phyloP scores from a whole-genome alignment of 306 rosid genomes.

The Prosopis cineraria region DNA sequence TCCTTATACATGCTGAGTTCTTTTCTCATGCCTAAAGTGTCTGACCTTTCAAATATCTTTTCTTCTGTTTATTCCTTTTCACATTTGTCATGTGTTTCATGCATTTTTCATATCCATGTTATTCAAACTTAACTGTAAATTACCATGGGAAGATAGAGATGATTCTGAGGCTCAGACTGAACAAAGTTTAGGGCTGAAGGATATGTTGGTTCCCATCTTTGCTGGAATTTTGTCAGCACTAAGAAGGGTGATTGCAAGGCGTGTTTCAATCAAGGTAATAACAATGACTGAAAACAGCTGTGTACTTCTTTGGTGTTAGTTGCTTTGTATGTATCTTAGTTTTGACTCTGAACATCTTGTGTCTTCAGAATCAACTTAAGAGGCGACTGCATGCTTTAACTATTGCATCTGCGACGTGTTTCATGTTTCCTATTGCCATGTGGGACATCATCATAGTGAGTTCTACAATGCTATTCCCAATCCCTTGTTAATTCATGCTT shows the following conservation, averaged over 20 bases:
- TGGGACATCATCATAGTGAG: conserved; percentile 93
- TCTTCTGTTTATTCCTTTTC: conserved; percentile 17
- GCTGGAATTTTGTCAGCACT: conserved; percentile 91
- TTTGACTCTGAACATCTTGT: conserved; percentile 34
- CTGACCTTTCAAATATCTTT: conserved; percentile 13
- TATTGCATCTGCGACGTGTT: conserved; percentile 94
- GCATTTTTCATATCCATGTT: conserved; percentile 21
- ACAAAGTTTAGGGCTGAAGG: conserved; percentile 68
- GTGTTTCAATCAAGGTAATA: conserved; percentile 91
- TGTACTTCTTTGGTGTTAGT: conserved; percentile 23
- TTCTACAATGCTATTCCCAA: conserved; percentile 19
- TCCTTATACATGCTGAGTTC: conserved; percentile 51
- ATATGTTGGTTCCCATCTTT: conserved; percentile 73
- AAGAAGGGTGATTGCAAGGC: conserved; percentile 94
- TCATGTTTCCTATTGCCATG: conserved; percentile 97
- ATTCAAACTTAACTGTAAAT: conserved; percentile 68
- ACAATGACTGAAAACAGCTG: conserved; percentile 30
- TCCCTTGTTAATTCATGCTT: conserved; percentile 26
- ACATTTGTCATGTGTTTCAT: conserved; percentile 15
- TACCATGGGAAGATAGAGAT: conserved; percentile 77
- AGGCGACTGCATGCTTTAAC: conserved; percentile 93
- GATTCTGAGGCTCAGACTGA: conserved; percentile 63
- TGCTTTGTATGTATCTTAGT: conserved; percentile 21
- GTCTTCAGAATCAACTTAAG: conserved; percentile 90
- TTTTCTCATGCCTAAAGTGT: conserved; percentile 29